A percentile compares a stretch with the other conserved stretches of the same genome.
These are phyloP conservation scores for Penicillium angulare DNA, from an alignment of 495 filamentous ascomycete species.

Conservation along the genomic window DNA sequence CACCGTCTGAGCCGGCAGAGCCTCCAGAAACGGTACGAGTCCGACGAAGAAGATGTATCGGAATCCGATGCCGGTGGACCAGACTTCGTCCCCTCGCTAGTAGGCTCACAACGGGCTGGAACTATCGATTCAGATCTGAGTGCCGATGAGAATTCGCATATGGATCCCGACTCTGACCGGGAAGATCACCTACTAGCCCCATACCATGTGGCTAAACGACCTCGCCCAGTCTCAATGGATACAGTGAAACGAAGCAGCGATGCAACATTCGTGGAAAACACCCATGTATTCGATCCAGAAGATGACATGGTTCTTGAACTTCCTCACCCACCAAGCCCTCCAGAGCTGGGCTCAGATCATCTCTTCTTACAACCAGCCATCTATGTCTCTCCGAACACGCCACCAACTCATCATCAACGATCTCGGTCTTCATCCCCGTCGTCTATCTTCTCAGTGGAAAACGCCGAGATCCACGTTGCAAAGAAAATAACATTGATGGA, in stretches of 20 bases:
- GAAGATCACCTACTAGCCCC: constrained; percentile 26
- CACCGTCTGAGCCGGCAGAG: constrained; percentile 37
- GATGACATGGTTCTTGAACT: constrained; percentile 42
- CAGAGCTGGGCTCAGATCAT: constrained; percentile 30
- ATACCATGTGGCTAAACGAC: constrained; percentile 20
- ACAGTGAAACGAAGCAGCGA: constrained; percentile 43
- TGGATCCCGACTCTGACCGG: constrained; percentile 25
- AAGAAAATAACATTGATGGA: constrained; percentile 37
- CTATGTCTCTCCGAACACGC: constrained; percentile 31
- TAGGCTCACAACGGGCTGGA: constrained; percentile 26
- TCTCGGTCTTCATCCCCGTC: constrained; percentile 32
- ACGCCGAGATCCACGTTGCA: constrained; percentile 37
- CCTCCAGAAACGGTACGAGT: constrained; percentile 42
- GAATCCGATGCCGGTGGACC: constrained; percentile 38
- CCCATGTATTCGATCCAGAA: constrained; percentile 37
- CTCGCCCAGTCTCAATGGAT: constrained; percentile 39
- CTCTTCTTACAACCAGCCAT: constrained; percentile 34
- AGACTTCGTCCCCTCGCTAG: constrained; percentile 34
- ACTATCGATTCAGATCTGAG: constrained; percentile 33
- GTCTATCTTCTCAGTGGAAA: constrained; percentile 35
- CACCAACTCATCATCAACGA: constrained; percentile 7
- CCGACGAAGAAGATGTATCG: constrained; percentile 45
- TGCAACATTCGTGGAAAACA: constrained; percentile 32
- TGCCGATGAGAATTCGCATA: constrained; percentile 29
- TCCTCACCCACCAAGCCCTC: constrained; percentile 32